phyloP scores from a whole-genome alignment of 2,329 filamentous ascomycete species.

The Cercospora canescens region DNA sequence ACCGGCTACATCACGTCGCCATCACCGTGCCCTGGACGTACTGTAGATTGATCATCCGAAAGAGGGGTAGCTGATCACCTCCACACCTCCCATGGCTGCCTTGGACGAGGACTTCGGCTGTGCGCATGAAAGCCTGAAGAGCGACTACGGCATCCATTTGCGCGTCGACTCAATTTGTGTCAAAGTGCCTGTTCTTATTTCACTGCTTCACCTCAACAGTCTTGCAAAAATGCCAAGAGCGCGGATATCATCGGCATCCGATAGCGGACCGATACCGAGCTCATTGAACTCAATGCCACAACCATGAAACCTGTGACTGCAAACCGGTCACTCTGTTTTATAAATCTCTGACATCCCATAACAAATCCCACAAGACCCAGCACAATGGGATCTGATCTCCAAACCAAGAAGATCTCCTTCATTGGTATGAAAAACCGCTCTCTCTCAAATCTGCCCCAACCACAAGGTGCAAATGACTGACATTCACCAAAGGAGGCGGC shows the following conservation, averaged over 20 bases:
- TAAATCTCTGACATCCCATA: background rate
- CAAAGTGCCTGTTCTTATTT: background rate
- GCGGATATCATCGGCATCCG: slow-evolving; percentile 7
- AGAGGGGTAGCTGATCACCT: slow-evolving; percentile 4
- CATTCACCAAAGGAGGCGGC: slow-evolving; percentile 24
- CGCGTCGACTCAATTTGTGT: background rate
- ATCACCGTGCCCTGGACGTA: background rate
- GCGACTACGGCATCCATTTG: background rate
- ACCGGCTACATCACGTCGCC: background rate
- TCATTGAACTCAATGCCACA: slow-evolving; percentile 2
- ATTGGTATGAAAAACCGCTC: slow-evolving; percentile 22
- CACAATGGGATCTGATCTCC: slow-evolving; percentile 16
- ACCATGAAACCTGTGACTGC: slow-evolving; percentile 7
- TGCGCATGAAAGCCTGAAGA: background rate
- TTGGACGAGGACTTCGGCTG: background rate
- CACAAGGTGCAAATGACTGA: background rate
- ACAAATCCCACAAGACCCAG: background rate
- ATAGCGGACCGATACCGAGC: slow-evolving; percentile 1
- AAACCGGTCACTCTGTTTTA: background rate
- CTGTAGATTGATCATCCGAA: background rate
- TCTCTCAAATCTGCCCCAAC: background rate
- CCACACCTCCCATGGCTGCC: background rate
- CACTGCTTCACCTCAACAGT: background rate
- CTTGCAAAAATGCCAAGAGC: background rate
- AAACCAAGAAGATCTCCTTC: slow-evolving; percentile 29